phyloP scores from a whole-genome alignment of 73 alveolate genomes.

The Tetrahymena borealis region DNA sequence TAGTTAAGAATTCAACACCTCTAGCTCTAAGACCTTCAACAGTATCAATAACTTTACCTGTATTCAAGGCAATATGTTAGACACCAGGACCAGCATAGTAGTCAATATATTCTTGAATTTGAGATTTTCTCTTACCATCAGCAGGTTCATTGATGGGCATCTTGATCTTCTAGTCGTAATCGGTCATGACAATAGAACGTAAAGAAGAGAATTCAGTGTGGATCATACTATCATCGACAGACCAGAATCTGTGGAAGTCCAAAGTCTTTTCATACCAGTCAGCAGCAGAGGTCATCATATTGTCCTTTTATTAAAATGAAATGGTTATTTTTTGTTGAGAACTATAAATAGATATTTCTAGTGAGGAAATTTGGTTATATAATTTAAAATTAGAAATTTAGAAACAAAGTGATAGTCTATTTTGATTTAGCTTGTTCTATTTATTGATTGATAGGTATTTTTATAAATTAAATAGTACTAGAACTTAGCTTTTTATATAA shows the following conservation, averaged over 20 bases:
- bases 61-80: constrained; percentile 66
- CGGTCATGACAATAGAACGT: constrained; percentile 78
- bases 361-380: background rate
- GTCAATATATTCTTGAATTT: constrained; percentile 85
- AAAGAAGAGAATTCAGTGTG: constrained; percentile 81
- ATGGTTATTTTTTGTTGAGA: background rate
- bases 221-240: constrained; percentile 78
- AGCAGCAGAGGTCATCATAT: constrained; percentile 47
- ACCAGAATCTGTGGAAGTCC: constrained; percentile 87
- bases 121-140: constrained; percentile 69
- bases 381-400: background rate
- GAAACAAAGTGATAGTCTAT: too few species aligned
- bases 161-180: constrained; percentile 73
- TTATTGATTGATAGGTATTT: too few species aligned
- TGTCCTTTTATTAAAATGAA: background rate
- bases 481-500: too few species aligned
- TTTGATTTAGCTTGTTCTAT: too few species aligned
- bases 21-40: constrained; percentile 61
- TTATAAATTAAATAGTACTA: too few species aligned
- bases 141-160: constrained; percentile 94
- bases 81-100: constrained; percentile 86
- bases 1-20: constrained; percentile 77
- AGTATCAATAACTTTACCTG: constrained; percentile 58
- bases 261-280: constrained; percentile 84
- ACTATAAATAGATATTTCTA: background rate